phyloP scores from a whole-genome alignment of 192 early-diverging fungal genomes.

The Backusella sp. region DNA sequence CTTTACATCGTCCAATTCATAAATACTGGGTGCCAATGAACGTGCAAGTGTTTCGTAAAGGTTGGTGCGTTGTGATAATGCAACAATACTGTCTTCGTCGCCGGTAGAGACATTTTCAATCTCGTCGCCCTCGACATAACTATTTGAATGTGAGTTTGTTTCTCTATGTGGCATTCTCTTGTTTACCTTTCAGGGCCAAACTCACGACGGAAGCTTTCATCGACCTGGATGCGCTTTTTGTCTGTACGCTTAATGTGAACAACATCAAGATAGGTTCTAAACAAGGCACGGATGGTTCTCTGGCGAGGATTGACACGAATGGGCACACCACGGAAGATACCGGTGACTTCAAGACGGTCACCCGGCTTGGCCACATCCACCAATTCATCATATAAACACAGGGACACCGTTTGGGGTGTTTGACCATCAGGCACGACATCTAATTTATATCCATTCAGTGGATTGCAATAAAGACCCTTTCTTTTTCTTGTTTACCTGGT shows the following conservation, averaged over 20 bases:
- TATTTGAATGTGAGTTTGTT: slow-evolving; percentile 13
- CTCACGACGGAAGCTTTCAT: slow-evolving; percentile 29
- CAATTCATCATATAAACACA: slow-evolving; percentile 91
- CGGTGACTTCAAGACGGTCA: slow-evolving; percentile 94
- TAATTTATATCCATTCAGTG: slow-evolving; percentile 11
- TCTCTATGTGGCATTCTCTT: too few species aligned
- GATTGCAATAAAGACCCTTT: too few species aligned
- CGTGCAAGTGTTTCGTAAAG: slow-evolving; percentile 81
- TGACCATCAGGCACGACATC: slow-evolving; percentile 95
- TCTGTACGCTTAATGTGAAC: slow-evolving; percentile 88
- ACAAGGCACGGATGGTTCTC: slow-evolving; percentile 85
- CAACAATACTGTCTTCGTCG: slow-evolving; percentile 62
- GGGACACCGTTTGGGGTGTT: slow-evolving; percentile 94
- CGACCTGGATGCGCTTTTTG: slow-evolving; percentile 65
- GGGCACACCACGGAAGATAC: slow-evolving; percentile 90
- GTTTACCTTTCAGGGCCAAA: slow-evolving; percentile 7
- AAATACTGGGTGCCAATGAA: slow-evolving; percentile 90
- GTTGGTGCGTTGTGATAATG: slow-evolving; percentile 61
- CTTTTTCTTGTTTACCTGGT: slow-evolving; percentile 55
- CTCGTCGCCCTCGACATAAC: slow-evolving; percentile 50
- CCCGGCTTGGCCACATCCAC: slow-evolving; percentile 92
- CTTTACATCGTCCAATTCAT: slow-evolving; percentile 96
- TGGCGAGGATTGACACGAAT: slow-evolving; percentile 88
- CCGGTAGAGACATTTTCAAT: slow-evolving; percentile 40
- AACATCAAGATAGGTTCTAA: slow-evolving; percentile 94